Conservation (phyloP, 805 yeast genomes). For the Metschnikowia rubicola region DNA sequence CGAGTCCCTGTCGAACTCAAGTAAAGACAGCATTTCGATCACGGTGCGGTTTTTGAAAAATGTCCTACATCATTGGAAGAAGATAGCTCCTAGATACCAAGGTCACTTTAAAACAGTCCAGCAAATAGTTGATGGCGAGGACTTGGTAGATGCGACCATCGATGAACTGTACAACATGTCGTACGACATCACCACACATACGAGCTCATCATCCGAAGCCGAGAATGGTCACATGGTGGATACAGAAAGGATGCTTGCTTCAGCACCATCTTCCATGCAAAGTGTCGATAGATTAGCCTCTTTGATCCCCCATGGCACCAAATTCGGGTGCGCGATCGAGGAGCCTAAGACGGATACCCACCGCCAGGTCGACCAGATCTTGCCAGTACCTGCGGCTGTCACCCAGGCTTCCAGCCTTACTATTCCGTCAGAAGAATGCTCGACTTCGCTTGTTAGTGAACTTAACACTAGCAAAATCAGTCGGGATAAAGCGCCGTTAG, state of each 20-base stretch:
- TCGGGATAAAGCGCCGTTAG: background rate
- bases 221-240: background rate
- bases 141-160: constrained; percentile 9
- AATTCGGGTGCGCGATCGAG: too few relatives aligned
- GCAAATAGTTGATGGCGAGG: constrained; percentile 16
- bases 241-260: background rate
- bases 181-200: constrained; percentile 26
- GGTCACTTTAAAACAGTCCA: constrained; percentile 15
- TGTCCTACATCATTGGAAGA: constrained; percentile 49
- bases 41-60: constrained; percentile 54
- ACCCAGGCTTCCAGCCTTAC: too few relatives aligned
- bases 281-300: too few relatives aligned
- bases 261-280: background rate
- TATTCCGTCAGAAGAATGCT: too few relatives aligned
- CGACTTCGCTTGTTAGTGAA: too few relatives aligned
- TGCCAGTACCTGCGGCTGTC: too few relatives aligned
- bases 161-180: constrained; percentile 33
- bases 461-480: too few relatives aligned
- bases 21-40: constrained; percentile 46
- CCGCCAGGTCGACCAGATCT: too few relatives aligned
- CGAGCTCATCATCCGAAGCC: constrained; percentile 17
- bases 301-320: too few relatives aligned
- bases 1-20: constrained; percentile 35
- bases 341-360: too few relatives aligned
- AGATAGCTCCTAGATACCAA: constrained; percentile 20